Percentiles rank a stretch among this genome's conserved stretches.
phyloP scores from a whole-genome alignment of 768 basidiomycete species.

The Suillus lakei region DNA sequence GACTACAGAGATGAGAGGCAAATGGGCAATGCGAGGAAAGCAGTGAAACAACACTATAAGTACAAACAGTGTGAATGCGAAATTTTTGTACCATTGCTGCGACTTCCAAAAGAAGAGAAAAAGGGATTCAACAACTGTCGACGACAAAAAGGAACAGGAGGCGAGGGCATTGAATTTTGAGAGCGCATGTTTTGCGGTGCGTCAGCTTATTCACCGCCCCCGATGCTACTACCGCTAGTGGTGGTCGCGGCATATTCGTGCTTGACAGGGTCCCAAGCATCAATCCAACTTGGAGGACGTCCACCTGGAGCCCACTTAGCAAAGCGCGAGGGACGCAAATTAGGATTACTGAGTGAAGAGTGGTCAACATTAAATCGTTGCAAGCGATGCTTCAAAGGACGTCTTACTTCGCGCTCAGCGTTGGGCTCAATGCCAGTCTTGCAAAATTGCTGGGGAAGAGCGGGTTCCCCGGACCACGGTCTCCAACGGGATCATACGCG shows the following conservation, averaged over 20 bases:
- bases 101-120: not conserved
- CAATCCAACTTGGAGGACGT: slow-evolving; percentile 44
- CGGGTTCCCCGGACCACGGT: slow-evolving; percentile 74
- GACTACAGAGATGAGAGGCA: not conserved
- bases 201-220: slow-evolving; percentile 25
- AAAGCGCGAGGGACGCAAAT: slow-evolving; percentile 28
- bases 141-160: not conserved
- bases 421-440: slow-evolving; percentile 66
- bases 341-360: slow-evolving; percentile 28
- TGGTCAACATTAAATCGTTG: slow-evolving; percentile 5
- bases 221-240: slow-evolving; percentile 39
- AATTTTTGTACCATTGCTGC: not conserved
- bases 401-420: slow-evolving; percentile 59
- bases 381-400: not conserved
- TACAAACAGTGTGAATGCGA: not conserved
- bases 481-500: slow-evolving; percentile 56
- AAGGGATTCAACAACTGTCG: not conserved
- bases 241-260: slow-evolving; percentile 50
- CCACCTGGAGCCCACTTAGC: slow-evolving; percentile 32
- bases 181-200: not conserved
- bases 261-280: slow-evolving; percentile 43
- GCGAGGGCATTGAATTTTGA: not conserved
- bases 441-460: slow-evolving; percentile 86
- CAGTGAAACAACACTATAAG: not conserved
- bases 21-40: not conserved